Percentiles rank a stretch among this genome's conserved stretches.
These are phyloP conservation scores for Piedraia hortae DNA, from an alignment of 2,329 filamentous ascomycete genomes.

Conservation along the genomic window DNA sequence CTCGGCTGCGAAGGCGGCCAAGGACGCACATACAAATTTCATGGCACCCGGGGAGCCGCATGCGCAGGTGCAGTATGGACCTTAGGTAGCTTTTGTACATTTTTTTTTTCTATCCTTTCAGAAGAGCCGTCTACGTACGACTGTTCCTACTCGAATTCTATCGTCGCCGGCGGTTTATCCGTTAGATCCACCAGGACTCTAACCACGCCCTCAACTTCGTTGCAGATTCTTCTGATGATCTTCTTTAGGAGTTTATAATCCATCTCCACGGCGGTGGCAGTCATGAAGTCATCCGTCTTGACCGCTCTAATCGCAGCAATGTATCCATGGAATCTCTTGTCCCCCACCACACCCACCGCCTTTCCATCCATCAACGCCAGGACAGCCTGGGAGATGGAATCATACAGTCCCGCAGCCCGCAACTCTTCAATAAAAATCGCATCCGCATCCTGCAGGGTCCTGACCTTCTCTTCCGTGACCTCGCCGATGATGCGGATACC, in stretches of 20 bases:
- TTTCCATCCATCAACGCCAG: conserved; percentile 38
- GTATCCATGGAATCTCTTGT: conserved; percentile 38
- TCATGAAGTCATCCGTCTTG: conserved; percentile 45
- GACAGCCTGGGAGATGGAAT: conserved; percentile 42
- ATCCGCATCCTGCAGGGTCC: conserved; percentile 53
- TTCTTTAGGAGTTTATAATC: conserved; percentile 33
- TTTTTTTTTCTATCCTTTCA: too few relatives aligned
- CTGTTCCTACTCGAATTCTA: conserved; percentile 36
- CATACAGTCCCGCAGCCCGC: conserved; percentile 40
- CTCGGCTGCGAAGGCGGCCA: conserved; percentile 59
- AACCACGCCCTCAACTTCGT: conserved; percentile 45
- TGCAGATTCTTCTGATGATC: conserved; percentile 41
- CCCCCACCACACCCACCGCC: conserved; percentile 41
- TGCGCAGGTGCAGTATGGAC: conserved; percentile 17
- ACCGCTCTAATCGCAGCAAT: conserved; percentile 35
- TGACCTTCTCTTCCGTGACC: conserved; percentile 50
- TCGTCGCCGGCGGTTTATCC: conserved; percentile 42
- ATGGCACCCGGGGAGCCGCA: conserved; percentile 21
- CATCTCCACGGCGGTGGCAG: conserved; percentile 40
- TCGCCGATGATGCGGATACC: conserved; percentile 63
- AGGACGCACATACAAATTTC: conserved; percentile 23
- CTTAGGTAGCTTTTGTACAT: conserved; percentile 2
- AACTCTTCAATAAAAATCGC: conserved; percentile 57
- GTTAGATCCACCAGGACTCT: conserved; percentile 44
- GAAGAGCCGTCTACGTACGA: neutral